Evolutionary conservation across 2,329 filamentous ascomycete species (phyloP), one percentile per base, ranked within the genome.

Genomic region (Aspergillus ibericus): DNA sequence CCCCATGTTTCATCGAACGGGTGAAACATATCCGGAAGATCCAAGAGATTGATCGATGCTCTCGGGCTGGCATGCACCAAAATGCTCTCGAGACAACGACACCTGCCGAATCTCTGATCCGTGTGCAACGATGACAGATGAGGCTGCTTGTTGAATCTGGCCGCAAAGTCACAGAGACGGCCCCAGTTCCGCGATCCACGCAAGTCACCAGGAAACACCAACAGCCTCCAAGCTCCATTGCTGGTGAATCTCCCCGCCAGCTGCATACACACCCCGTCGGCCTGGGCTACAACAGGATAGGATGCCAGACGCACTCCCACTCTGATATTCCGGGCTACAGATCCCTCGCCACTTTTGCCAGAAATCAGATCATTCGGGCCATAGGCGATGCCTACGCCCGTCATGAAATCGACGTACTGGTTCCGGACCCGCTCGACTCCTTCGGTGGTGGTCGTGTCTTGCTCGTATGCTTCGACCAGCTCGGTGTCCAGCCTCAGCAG

Each of bases 401-500:
- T 56, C 46, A 59, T 59, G 25, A 59, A 59, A 13, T 55, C 53
- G 10, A 40, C 12, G n/a, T 56, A 42, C 3, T 36, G 25, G 7
- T 34, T 48, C 9, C 48, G 58, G 8, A 59, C 42, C 12, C 32
- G 25, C 12, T 55, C 42, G 4, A 59, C 36, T 2, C 55, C 40
- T 12, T 55, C 55, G 5, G 51, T 46, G 1, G 47, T 16, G 12
- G 38, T 40, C 18, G 13, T 32, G 22, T 42, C 25, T 29, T 53
- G 27, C 13, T 59, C 58, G 12, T 59, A 56, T 0, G 48, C 48
- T 5, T 56, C 15, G 8, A 53, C 58, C 5, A 55, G 18, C 22
- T 49, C n/a, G 1, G 40, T 20, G 40, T 88, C 86, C 58, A 88
- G 86, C 6, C 81, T 78, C 60, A 92, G 90, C 0, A 91, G 79